phyloP scores from a whole-genome alignment of 768 basidiomycete genomes.

The Russula sp. region DNA sequence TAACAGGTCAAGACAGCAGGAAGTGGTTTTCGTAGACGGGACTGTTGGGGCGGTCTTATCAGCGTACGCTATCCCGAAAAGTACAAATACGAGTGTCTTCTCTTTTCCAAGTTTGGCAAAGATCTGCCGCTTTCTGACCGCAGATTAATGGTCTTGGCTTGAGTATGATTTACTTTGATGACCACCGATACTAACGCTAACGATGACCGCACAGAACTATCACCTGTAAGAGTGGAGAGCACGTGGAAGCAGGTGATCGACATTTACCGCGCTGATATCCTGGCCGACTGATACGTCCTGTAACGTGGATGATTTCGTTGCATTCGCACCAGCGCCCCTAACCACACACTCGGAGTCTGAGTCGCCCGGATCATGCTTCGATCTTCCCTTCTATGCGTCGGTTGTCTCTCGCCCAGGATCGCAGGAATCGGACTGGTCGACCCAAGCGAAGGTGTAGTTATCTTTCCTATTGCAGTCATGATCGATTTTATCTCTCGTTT shows the following conservation, averaged over 20 bases:
- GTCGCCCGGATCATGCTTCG: too few species aligned
- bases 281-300: conserved; percentile 89
- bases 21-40: conserved; percentile 52
- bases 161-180: conserved; percentile 38
- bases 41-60: conserved; percentile 79
- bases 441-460: too few species aligned
- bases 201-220: conserved; percentile 44
- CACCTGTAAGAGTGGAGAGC: conserved; percentile 64
- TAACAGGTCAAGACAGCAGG: conserved; percentile 55
- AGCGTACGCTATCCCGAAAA: conserved; percentile 83
- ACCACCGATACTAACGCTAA: not conserved
- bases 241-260: conserved; percentile 72
- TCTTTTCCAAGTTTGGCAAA: conserved; percentile 82
- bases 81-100: conserved; percentile 91
- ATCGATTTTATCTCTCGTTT: too few species aligned
- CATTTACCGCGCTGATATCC: conserved; percentile 21
- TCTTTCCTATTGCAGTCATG: too few species aligned
- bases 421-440: too few species aligned
- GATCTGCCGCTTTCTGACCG: conserved; percentile 65
- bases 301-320: too few species aligned
- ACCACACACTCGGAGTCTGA: too few species aligned
- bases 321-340: too few species aligned
- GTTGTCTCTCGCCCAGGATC: too few species aligned
- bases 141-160: conserved; percentile 51
- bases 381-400: too few species aligned